Percentiles rank a stretch among this genome's conserved stretches.
Conservation (phyloP, 179 eudicot species). For the Heliamphora pulchella region DNA sequence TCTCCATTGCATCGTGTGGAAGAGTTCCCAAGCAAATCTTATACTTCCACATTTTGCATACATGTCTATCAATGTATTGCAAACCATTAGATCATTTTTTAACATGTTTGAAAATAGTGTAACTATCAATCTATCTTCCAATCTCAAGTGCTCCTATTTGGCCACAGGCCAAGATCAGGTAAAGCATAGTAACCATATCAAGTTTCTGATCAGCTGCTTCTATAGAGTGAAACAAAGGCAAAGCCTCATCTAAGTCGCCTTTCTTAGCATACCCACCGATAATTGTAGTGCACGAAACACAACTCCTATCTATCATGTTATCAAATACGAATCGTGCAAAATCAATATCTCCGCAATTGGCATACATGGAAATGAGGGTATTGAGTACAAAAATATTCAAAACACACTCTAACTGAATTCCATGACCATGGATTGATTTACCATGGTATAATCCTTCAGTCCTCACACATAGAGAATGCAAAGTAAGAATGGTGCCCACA, state of each 20-base stretch:
- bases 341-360: conserved; percentile 39
- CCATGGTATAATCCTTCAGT: conserved; percentile 36
- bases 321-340: conserved; percentile 38
- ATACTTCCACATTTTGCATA: conserved; percentile 58
- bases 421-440: conserved; percentile 49
- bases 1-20: conserved; percentile 37
- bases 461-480: conserved; percentile 39
- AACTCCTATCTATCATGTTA: conserved; percentile 36
- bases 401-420: conserved; percentile 38
- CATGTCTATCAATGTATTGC: conserved; percentile 54
- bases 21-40: conserved; percentile 35
- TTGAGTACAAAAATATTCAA: conserved; percentile 37
- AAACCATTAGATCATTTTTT: conserved; percentile 25
- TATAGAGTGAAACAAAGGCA: conserved; percentile 43
- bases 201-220: conserved; percentile 45
- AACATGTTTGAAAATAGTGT: conserved; percentile 27
- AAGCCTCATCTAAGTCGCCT: conserved; percentile 49
- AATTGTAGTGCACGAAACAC: conserved; percentile 60
- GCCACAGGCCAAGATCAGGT: conserved; percentile 48
- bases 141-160: conserved; percentile 52
- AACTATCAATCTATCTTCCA: conserved; percentile 54
- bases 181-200: conserved; percentile 48
- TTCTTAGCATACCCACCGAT: conserved; percentile 45
- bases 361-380: conserved; percentile 55
- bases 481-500: conserved; percentile 44